Conservation (phyloP, 116 monocot species). For the Zostera marina region DNA sequence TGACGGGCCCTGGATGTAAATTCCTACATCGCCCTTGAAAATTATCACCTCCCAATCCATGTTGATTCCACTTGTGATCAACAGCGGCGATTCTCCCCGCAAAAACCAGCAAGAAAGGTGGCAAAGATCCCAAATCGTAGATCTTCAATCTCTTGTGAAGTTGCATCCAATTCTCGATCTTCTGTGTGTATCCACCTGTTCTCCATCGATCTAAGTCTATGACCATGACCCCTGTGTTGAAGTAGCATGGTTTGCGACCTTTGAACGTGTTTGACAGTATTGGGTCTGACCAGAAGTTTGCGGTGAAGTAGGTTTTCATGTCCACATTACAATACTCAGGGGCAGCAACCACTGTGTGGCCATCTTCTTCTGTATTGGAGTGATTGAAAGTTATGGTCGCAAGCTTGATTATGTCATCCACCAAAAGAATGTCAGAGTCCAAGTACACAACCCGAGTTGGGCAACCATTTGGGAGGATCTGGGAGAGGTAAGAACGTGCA, state of each 20-base stretch:
- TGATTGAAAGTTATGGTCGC: constrained; percentile 12
- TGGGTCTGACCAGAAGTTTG: constrained; percentile 36
- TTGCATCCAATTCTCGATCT: constrained; percentile 52
- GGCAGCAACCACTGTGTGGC: constrained; percentile 30
- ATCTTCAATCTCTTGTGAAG: constrained; percentile 44
- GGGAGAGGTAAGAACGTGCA: constrained; percentile 43
- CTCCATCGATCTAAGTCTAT: constrained; percentile 47
- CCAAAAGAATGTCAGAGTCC: constrained; percentile 48
- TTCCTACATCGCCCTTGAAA: constrained; percentile 30
- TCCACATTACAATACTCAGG: constrained; percentile 61
- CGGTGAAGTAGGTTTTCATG: constrained; percentile 43
- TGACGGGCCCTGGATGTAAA: constrained; percentile 50
- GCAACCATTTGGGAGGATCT: constrained; percentile 28
- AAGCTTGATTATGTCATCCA: constrained; percentile 24
- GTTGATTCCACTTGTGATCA: constrained; percentile 57
- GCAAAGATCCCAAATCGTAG: constrained; percentile 51
- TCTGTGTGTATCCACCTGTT: constrained; percentile 28
- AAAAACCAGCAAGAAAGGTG: constrained; percentile 47
- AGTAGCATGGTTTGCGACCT: constrained; percentile 35
- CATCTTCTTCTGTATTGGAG: no score
- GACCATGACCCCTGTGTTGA: constrained; percentile 66
- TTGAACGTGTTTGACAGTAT: constrained; percentile 25
- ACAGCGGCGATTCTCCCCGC: constrained; percentile 41
- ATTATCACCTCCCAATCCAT: constrained; percentile 57
- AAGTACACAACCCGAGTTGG: constrained; percentile 44